Evolutionary conservation across 1,284 basidiomycete genomes (phyloP).

Genomic region (Moesziomyces antarcticus): DNA sequence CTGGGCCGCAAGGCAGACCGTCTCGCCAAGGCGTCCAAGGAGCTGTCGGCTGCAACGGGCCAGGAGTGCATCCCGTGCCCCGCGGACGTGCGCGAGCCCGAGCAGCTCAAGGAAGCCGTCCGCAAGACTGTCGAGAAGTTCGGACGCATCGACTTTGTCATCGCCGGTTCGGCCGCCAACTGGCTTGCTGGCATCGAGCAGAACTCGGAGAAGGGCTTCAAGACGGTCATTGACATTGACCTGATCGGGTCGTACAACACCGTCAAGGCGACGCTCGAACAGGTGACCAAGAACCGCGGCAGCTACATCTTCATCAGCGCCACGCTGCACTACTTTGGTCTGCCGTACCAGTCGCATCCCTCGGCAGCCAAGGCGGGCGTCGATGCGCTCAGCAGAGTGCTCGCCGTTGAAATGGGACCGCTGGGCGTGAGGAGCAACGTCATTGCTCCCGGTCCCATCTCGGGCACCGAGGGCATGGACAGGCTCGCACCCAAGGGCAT

Average conservation of each 20-base stretch:
- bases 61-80: conserved; percentile 77
- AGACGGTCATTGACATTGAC: conserved; percentile 93
- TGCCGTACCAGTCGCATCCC: conserved; percentile 91
- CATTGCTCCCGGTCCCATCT: conserved; percentile 87
- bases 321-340: conserved; percentile 86
- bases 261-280: conserved; percentile 70
- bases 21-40: conserved; percentile 77
- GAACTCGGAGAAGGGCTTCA: conserved; percentile 73
- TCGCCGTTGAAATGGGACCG: conserved; percentile 93
- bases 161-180: conserved; percentile 77
- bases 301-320: conserved; percentile 91
- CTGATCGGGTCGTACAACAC: conserved; percentile 93
- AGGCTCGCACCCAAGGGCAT: conserved; percentile 74
- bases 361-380: conserved; percentile 94
- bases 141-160: conserved; percentile 92
- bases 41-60: conserved; percentile 79
- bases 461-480: conserved; percentile 84
- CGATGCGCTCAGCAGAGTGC: conserved; percentile 83
- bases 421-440: conserved; percentile 92
- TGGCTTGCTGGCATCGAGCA: conserved; percentile 65
- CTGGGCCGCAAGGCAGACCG: conserved; percentile 88
- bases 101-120: conserved; percentile 80
- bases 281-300: conserved; percentile 70
- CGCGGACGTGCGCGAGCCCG: conserved; percentile 85
- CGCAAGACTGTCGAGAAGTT: conserved; percentile 78